phyloP scores from a whole-genome alignment of 176 grass and related monocot species.

The Triticum aestivum region DNA sequence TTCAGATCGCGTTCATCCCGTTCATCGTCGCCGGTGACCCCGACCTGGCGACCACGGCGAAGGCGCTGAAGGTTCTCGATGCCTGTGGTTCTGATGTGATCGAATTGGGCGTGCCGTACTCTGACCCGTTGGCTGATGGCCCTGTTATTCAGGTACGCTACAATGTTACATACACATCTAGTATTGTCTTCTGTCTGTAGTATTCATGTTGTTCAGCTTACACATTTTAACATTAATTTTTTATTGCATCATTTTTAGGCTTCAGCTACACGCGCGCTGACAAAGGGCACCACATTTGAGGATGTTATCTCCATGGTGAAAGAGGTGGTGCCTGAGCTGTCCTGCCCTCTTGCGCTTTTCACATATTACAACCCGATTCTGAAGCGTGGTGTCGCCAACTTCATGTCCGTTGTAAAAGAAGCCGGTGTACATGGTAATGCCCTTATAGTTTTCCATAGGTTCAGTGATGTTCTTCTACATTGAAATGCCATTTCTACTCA shows the following conservation, averaged over 20 bases:
- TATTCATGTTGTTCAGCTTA: background rate
- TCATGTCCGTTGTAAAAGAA: conserved; percentile 77
- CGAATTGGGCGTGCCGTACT: conserved; percentile 94
- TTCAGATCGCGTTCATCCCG: conserved; percentile 72
- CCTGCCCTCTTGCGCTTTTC: conserved; percentile 90
- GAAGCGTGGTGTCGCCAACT: conserved; percentile 79
- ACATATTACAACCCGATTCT: conserved; percentile 97
- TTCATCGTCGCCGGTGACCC: conserved; percentile 98
- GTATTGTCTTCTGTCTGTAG: background rate
- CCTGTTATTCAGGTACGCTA: conserved; percentile 85
- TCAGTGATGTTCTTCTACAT: background rate
- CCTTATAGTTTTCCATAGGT: background rate
- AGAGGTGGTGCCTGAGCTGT: conserved; percentile 85
- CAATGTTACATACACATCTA: background rate
- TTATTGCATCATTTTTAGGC: conserved; percentile 44
- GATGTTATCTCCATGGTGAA: conserved; percentile 91
- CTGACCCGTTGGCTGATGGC: conserved; percentile 88
- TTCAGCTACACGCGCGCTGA: conserved; percentile 81
- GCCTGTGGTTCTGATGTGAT: conserved; percentile 85
- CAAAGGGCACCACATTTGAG: conserved; percentile 88
- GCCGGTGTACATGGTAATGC: conserved; percentile 76
- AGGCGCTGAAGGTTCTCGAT: conserved; percentile 89
- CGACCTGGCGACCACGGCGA: conserved; percentile 74
- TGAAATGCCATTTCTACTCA: background rate
- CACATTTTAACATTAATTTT: background rate